Conservation (phyloP, 768 basidiomycete species). For the Bullera alba region DNA sequence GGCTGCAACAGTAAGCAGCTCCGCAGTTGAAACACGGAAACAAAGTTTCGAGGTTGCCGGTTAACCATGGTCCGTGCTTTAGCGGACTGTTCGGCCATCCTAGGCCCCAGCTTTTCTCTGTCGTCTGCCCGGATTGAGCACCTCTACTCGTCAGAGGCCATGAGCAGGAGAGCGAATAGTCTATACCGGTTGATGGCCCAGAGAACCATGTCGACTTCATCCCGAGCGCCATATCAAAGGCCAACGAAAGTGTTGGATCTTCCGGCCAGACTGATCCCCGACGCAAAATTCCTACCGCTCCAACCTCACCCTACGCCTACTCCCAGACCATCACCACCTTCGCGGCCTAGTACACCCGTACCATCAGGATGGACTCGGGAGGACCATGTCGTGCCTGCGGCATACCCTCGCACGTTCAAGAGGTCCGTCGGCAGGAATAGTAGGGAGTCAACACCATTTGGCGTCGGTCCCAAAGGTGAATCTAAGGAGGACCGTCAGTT, state of each 20-base stretch:
- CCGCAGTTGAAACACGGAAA: too few species aligned
- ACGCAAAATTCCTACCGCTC: not conserved
- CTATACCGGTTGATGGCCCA: too few species aligned
- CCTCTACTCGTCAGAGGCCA: too few species aligned
- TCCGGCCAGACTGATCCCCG: not conserved
- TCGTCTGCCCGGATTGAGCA: too few species aligned
- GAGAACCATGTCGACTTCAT: not conserved
- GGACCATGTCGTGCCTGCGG: conserved; percentile 12
- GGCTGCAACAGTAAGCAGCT: too few species aligned
- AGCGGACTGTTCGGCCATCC: too few species aligned
- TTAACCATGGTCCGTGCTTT: too few species aligned
- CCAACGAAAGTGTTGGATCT: not conserved
- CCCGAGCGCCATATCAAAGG: conserved; percentile 1
- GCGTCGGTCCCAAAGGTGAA: not conserved
- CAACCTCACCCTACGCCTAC: conserved; percentile 2
- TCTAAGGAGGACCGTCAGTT: not conserved
- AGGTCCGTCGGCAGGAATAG: conserved; percentile 3
- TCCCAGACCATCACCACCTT: conserved; percentile 5
- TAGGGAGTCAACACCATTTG: conserved; percentile 11
- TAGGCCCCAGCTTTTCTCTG: too few species aligned
- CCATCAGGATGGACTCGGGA: conserved; percentile 6
- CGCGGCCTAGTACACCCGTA: conserved; percentile 3
- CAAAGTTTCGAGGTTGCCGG: too few species aligned
- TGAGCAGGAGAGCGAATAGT: too few species aligned
- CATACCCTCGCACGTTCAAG: conserved; percentile 12